Evolutionary conservation across 2,329 filamentous ascomycete genomes (phyloP).

Genomic region (Drechslerella coelobrocha): DNA sequence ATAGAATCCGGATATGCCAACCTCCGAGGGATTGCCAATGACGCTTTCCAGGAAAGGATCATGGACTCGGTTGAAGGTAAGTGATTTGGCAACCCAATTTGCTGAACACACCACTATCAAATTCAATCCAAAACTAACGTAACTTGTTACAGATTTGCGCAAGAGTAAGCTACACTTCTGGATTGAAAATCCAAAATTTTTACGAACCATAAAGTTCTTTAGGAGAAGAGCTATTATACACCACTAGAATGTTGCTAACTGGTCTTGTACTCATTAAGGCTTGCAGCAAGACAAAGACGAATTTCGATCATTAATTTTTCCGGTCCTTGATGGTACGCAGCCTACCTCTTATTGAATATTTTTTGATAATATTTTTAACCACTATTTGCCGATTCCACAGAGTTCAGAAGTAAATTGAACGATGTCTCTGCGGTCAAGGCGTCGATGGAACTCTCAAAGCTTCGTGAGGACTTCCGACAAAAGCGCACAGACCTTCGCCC

Average conservation of each 20-base stretch:
- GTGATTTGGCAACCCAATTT: not conserved
- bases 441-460: constrained; percentile 10
- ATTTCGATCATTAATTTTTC: constrained; percentile 31
- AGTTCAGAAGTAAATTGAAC: constrained; percentile 24
- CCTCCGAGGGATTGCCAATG: constrained; percentile 32
- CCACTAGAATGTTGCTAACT: too few relatives aligned
- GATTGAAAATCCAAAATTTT: too few relatives aligned
- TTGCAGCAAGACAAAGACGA: constrained; percentile 30
- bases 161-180: constrained; percentile 19
- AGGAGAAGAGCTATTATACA: too few relatives aligned
- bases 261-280: not conserved
- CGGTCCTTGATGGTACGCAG: constrained; percentile 29
- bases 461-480: constrained; percentile 21
- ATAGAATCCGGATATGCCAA: constrained; percentile 26
- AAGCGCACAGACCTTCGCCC: constrained; percentile 30
- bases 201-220: too few relatives aligned
- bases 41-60: constrained; percentile 44
- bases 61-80: constrained; percentile 48
- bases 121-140: not conserved
- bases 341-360: not conserved
- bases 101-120: not conserved
- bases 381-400: not conserved
- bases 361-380: not conserved
- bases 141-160: constrained; percentile 22
- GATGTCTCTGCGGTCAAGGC: constrained; percentile 26